Evolutionary conservation across 2,329 filamentous ascomycete genomes (phyloP).

Genomic region (Pyricularia grisea): DNA sequence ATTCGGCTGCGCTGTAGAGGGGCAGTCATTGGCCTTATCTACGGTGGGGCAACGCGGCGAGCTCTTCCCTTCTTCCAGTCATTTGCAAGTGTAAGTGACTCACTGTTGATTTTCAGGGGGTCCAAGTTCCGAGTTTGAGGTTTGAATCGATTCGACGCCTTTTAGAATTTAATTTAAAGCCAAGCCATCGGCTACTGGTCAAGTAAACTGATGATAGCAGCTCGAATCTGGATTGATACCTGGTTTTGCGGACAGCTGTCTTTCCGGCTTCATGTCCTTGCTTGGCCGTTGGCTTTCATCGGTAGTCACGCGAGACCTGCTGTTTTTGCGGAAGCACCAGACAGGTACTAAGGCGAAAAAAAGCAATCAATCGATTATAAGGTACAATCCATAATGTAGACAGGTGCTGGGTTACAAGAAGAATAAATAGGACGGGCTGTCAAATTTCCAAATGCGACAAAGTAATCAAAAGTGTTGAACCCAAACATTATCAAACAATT

Average conservation of each 20-base stretch:
- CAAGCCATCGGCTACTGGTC: background rate
- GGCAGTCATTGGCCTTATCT: slow-evolving; percentile 7
- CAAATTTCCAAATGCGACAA: background rate
- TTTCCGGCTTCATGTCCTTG: background rate
- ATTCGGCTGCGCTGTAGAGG: slow-evolving; percentile 2
- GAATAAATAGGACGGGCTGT: background rate
- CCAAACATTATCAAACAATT: background rate
- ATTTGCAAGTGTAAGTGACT: slow-evolving; percentile 10
- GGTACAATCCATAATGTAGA: background rate
- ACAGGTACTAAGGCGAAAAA: too few species aligned
- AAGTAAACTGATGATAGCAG: background rate
- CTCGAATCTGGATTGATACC: background rate
- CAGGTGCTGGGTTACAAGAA: background rate
- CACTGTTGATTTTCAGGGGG: slow-evolving; percentile 13
- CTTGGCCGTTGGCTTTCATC: background rate
- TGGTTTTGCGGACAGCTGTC: background rate
- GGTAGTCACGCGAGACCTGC: background rate
- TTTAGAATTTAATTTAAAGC: background rate
- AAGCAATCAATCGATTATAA: background rate
- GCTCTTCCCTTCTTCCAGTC: slow-evolving; percentile 5
- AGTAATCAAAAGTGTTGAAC: background rate
- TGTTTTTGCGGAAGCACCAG: background rate
- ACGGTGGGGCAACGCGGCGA: background rate
- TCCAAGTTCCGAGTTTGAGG: slow-evolving; percentile 8
- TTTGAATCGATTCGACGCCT: slow-evolving; percentile 3